Base-by-base conservation (phyloP, 371 early-diverging fungal species). In the Mucor racemosus region DNA sequence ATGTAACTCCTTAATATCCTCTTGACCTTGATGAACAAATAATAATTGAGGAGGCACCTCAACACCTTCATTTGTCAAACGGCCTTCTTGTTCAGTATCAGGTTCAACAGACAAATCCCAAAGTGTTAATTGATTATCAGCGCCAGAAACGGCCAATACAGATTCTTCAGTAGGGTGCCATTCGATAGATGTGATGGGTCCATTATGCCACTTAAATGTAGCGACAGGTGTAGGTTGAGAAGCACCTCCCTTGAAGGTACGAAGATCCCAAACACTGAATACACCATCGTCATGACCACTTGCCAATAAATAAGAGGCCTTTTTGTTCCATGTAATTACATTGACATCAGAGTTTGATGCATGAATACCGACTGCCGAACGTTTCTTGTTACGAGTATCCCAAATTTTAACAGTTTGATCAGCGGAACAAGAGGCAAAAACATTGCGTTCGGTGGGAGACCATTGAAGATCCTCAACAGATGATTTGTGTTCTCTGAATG, bases 31-130 rank as follows among this genome's bases (percentile, higher is more conserved):
- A 80, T 98, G 98, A 58, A 98, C 90, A 78, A 99, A 99, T 78
- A 99, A 81, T 56, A 99, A 80, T 76, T 99, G 99, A 41, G 97
- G 93, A 34, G 99, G 99, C 1, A 97, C 93, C 48, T 93, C 90
- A 35, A 85, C 73, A 7, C 92, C 94, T 26, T 84, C 81, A n/a
- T 85, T 85, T 19, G 84, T 84, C 13, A 82, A 63, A 54, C 79
- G 74, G 14, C 79, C 77, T 66, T 91, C 92, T 78, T 97, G 96
- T 79, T 97, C 97, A 5, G 91, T 85, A 76, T 97, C 98, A 39
- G 90, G 88, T 79, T 99, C 99, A 13, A 98, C 93, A 5, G 97
- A 93, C 44, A 97, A 83, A 79, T 99, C 99, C 99, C 99, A 99
- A 33, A 98, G 71, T n/a, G 98, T 95, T 39, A 96, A 74, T 82